Percentiles rank a stretch among this genome's conserved stretches.
Evolutionary conservation across 2,329 filamentous ascomycete genomes (phyloP).

Genomic region (Beauveria rudraprayagi): DNA sequence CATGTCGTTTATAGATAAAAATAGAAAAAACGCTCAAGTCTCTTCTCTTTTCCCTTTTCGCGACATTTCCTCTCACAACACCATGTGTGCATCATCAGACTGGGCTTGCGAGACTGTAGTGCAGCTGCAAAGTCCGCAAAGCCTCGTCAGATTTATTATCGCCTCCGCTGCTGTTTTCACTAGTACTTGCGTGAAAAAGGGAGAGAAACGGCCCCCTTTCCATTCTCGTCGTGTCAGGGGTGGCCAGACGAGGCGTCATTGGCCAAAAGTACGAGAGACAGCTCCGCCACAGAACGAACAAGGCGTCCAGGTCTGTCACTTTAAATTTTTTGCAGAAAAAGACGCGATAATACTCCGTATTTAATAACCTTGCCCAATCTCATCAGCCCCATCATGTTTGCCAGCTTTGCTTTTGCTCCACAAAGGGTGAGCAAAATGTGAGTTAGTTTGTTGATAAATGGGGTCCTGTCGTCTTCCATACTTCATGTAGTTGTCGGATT

Average conservation of each 20-base stretch:
- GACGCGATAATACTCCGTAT: too few species aligned
- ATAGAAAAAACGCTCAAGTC: too few species aligned
- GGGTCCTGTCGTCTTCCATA: too few species aligned
- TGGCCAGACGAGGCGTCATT: neutral
- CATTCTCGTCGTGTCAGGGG: neutral
- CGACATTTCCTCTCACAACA: neutral
- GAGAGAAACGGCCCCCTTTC: neutral
- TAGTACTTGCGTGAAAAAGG: neutral
- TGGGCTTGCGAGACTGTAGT: neutral
- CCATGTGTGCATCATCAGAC: neutral
- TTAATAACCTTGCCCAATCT: too few species aligned
- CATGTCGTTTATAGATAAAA: too few species aligned
- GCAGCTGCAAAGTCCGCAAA: neutral
- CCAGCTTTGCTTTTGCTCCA: too few species aligned
- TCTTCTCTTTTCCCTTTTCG: neutral
- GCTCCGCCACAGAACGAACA: neutral
- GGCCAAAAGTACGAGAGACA: neutral
- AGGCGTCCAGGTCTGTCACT: neutral
- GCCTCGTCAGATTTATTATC: neutral
- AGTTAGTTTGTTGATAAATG: too few species aligned
- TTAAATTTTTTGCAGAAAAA: too few species aligned
- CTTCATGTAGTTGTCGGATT: too few species aligned
- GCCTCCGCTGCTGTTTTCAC: too few species aligned
- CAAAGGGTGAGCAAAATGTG: too few species aligned
- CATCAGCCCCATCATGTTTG: too few species aligned